These are phyloP conservation scores for Alternaria tenuissima DNA, from an alignment of 2,329 filamentous ascomycete genomes.

Conservation along the genomic window DNA sequence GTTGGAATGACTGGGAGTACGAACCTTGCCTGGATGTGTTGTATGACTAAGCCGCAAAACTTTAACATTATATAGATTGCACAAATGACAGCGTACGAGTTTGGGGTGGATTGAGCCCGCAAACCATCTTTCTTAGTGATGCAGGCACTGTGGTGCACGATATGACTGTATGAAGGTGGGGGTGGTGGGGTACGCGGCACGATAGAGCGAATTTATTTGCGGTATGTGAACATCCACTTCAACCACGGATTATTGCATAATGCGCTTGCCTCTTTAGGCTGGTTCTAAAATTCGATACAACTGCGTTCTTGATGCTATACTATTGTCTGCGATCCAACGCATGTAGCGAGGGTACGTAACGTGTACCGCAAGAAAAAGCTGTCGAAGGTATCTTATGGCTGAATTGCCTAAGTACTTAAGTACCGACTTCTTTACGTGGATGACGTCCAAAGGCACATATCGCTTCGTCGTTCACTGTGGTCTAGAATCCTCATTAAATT, in stretches of 20 bases:
- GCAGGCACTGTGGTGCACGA: neutral
- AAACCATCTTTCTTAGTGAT: neutral
- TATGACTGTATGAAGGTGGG: conserved; percentile 1
- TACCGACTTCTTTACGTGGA: neutral
- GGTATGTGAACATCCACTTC: neutral
- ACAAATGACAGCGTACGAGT: neutral
- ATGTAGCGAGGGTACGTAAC: neutral
- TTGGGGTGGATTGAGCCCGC: neutral
- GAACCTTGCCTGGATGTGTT: conserved; percentile 11
- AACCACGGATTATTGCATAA: neutral
- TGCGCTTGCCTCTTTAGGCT: neutral
- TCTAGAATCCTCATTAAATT: neutral
- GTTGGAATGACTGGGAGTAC: neutral
- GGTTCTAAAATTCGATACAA: neutral
- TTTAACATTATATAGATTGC: neutral
- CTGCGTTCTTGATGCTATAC: neutral
- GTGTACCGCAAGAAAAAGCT: neutral
- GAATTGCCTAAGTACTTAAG: neutral
- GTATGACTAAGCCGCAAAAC: conserved; percentile 1
- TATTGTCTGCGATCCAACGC: neutral
- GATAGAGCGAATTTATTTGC: neutral
- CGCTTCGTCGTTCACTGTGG: neutral
- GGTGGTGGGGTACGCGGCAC: conserved; percentile 1
- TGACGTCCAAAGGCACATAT: neutral
- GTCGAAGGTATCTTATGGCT: neutral